phyloP scores from a whole-genome alignment of 148 eudicot species.

The Beta vulgaris region DNA sequence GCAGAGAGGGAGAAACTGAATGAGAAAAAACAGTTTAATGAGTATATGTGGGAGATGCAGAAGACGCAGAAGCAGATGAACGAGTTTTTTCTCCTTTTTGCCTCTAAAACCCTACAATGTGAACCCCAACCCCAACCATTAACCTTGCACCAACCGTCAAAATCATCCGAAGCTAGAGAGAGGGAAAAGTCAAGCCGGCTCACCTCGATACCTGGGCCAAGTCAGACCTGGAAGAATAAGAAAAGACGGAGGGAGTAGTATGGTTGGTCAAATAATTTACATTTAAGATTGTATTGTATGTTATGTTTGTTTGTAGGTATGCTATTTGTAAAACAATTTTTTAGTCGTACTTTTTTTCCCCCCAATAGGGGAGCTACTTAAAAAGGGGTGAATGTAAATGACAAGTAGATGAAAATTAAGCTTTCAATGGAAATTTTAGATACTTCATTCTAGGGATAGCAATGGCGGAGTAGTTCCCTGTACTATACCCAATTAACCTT shows the following conservation, averaged over 20 bases:
- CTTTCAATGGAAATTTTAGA: too few relatives aligned
- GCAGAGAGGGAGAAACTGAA: neutral
- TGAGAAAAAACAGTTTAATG: neutral
- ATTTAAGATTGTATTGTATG: too few relatives aligned
- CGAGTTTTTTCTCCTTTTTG: neutral
- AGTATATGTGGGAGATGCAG: neutral
- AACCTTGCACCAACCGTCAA: neutral
- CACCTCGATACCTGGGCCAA: neutral
- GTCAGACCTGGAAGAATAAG: neutral
- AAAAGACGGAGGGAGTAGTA: neutral
- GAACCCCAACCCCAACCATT: neutral
- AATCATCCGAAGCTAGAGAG: neutral
- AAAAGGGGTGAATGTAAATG: too few relatives aligned
- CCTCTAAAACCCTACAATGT: neutral
- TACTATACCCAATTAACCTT: too few relatives aligned
- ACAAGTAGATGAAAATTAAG: too few relatives aligned
- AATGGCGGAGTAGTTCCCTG: too few relatives aligned
- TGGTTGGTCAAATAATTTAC: neutral
- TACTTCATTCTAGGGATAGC: too few relatives aligned
- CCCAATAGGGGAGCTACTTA: too few relatives aligned
- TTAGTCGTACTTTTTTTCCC: too few relatives aligned
- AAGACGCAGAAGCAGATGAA: neutral
- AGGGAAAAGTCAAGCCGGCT: neutral
- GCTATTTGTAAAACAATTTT: too few relatives aligned
- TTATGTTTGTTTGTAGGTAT: too few relatives aligned